Conservation (phyloP, 495 filamentous ascomycete species). For the Cenococcum geophilum region DNA sequence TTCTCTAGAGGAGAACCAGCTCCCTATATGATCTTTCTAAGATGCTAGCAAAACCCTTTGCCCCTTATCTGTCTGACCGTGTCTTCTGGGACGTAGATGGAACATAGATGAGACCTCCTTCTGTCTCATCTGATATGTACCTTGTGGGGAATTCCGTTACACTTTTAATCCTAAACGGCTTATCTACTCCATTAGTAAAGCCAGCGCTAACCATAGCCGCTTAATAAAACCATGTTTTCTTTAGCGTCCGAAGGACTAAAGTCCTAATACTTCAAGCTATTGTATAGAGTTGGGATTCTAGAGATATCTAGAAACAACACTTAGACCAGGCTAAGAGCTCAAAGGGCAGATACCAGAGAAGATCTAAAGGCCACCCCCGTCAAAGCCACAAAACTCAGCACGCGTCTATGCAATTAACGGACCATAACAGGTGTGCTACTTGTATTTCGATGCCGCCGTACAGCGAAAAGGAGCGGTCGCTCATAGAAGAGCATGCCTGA, state of each 20-base stretch:
- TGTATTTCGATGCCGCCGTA: background rate
- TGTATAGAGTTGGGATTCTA: background rate
- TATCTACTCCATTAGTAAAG: background rate
- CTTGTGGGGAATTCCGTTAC: too few species aligned
- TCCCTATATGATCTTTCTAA: too few species aligned
- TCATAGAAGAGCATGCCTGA: background rate
- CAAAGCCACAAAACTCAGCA: background rate
- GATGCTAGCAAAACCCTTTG: too few species aligned
- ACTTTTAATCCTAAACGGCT: background rate
- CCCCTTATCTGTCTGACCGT: too few species aligned
- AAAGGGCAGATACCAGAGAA: background rate
- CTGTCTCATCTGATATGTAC: too few species aligned
- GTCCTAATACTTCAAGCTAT: background rate
- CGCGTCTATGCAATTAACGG: background rate
- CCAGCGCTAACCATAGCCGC: background rate
- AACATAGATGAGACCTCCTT: too few species aligned
- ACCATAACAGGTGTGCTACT: background rate
- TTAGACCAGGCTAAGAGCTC: background rate
- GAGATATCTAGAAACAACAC: too few species aligned
- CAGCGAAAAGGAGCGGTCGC: background rate
- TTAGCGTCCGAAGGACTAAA: background rate
- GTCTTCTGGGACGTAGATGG: too few species aligned
- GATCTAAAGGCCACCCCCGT: too few species aligned
- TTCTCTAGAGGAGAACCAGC: too few species aligned
- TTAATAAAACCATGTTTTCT: background rate